Percentiles rank a stretch among this genome's conserved stretches.
These are phyloP conservation scores for Chlamydomonas sp. DNA, from an alignment of 139 green algal genomes.

Conservation along the genomic window DNA sequence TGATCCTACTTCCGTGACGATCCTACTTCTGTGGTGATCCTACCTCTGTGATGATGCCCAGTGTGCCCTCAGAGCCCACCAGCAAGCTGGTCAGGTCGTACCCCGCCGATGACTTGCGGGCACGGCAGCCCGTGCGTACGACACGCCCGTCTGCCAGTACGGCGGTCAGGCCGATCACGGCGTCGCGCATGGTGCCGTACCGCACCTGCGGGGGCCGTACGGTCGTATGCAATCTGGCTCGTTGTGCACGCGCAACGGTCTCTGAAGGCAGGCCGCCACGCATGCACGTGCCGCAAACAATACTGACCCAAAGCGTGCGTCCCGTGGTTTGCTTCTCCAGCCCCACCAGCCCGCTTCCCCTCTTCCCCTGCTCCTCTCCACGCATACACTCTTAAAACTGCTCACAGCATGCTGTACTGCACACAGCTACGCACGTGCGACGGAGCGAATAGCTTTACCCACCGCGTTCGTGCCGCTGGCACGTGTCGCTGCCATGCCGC, in stretches of 20 bases:
- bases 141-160: conserved; percentile 64
- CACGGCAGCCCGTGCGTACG: conserved; percentile 36
- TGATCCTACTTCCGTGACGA: not conserved
- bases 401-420: no score
- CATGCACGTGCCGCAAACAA: no score
- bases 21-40: conserved; percentile 49
- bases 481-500: conserved; percentile 70
- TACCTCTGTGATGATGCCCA: conserved; percentile 72
- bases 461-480: conserved; percentile 77
- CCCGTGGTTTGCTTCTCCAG: not conserved
- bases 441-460: not conserved
- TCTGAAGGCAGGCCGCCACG: no score
- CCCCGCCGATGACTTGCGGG: conserved; percentile 65
- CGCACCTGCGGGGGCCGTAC: conserved; percentile 26
- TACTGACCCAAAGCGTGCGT: no score
- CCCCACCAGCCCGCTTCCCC: not conserved
- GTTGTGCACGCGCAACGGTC: no score
- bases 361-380: not conserved
- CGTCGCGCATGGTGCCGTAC: conserved; percentile 81
- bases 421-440: no score
- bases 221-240: not conserved
- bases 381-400: no score
- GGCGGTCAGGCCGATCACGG: conserved; percentile 67
- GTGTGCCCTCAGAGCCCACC: conserved; percentile 72
- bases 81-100: conserved; percentile 77